Conservation (phyloP, 345 rosid genomes). For the Citrus glauca region DNA sequence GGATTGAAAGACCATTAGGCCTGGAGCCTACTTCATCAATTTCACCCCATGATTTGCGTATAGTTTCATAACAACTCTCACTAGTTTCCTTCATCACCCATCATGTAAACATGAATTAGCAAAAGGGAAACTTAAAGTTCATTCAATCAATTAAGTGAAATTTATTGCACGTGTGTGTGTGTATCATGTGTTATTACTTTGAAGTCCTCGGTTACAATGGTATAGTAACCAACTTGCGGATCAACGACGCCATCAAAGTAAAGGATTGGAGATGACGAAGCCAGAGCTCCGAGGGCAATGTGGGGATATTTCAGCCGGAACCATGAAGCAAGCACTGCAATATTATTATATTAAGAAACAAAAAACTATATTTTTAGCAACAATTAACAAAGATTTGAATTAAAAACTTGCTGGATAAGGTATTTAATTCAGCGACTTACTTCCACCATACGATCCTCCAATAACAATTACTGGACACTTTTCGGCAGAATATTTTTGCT, state of each 20-base stretch:
- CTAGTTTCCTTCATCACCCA: slow-evolving; percentile 16
- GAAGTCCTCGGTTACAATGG: slow-evolving; percentile 24
- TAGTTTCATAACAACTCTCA: slow-evolving; percentile 32
- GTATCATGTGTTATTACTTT: slow-evolving; percentile 9
- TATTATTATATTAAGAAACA: neutral
- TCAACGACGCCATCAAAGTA: slow-evolving; percentile 38
- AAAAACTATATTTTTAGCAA: neutral
- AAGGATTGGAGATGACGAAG: slow-evolving; percentile 54
- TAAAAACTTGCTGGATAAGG: neutral
- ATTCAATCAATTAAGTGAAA: neutral
- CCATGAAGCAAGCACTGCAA: slow-evolving; percentile 45
- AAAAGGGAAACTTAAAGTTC: neutral
- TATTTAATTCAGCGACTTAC: slow-evolving; percentile 25
- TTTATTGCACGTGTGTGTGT: no score
- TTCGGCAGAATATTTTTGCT: slow-evolving; percentile 28
- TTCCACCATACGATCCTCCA: slow-evolving; percentile 80
- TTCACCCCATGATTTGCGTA: slow-evolving; percentile 33
- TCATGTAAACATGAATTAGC: neutral
- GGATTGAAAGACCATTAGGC: neutral
- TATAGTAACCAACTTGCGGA: slow-evolving; percentile 19
- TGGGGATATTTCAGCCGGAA: slow-evolving; percentile 50
- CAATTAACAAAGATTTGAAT: neutral
- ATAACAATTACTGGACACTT: slow-evolving; percentile 52
- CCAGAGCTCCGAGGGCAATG: slow-evolving; percentile 46
- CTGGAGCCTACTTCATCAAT: slow-evolving; percentile 14